phyloP scores from a whole-genome alignment of 2,329 filamentous ascomycete species.

The Sphaerulina musiva region DNA sequence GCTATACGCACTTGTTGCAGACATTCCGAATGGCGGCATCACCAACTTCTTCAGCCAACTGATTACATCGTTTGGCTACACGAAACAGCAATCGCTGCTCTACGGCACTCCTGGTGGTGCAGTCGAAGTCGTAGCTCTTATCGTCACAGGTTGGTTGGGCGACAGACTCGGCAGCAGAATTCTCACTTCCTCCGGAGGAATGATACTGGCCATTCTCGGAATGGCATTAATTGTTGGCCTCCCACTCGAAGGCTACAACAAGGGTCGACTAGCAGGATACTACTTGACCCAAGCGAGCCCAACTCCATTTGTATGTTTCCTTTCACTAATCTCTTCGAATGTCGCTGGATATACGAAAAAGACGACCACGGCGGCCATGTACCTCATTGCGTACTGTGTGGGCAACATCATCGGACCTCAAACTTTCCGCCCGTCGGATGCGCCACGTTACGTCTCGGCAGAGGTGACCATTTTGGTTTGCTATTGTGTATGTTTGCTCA shows the following conservation, averaged over 20 bases:
- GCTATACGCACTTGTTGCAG: conserved; percentile 50
- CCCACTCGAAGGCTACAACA: conserved; percentile 49
- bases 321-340: conserved; percentile 59
- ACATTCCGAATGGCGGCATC: conserved; percentile 55
- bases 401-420: conserved; percentile 45
- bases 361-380: conserved; percentile 52
- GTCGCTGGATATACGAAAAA: conserved; percentile 55
- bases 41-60: conserved; percentile 57
- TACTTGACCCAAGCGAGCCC: conserved; percentile 58
- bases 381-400: conserved; percentile 47
- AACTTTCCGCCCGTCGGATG: conserved; percentile 51
- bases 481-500: conserved; percentile 47
- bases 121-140: conserved; percentile 55
- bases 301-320: conserved; percentile 57
- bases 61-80: conserved; percentile 60
- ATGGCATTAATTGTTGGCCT: conserved; percentile 60
- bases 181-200: conserved; percentile 48
- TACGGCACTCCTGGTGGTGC: conserved; percentile 61
- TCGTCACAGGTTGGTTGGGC: conserved; percentile 52
- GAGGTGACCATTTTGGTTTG: conserved; percentile 60
- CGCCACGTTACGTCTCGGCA: conserved; percentile 55
- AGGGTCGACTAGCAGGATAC: conserved; percentile 55
- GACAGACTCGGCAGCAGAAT: conserved; percentile 53
- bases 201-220: conserved; percentile 51
- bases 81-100: conserved; percentile 54